Evolutionary conservation across 176 grass and related monocot genomes (phyloP).

Genomic region (Lolium perenne): DNA sequence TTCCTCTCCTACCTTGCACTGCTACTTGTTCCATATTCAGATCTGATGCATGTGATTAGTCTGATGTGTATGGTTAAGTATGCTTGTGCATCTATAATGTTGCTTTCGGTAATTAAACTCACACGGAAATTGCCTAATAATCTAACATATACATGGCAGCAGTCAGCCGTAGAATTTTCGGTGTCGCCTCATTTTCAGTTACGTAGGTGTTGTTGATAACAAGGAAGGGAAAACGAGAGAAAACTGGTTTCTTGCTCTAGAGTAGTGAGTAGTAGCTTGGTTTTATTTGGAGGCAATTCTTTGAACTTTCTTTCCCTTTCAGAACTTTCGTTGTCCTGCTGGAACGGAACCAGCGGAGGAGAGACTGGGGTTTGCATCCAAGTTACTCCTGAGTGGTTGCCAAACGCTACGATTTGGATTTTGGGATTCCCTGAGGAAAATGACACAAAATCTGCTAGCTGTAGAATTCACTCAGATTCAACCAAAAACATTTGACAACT

Average conservation of each 20-base stretch:
- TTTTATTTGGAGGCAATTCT: conserved; percentile 30
- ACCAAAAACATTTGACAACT: background rate
- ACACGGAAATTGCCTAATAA: no score
- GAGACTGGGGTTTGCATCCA: conserved; percentile 39
- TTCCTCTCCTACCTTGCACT: no score
- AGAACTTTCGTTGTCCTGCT: conserved; percentile 40
- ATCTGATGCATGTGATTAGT: no score
- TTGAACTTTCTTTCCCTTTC: conserved; percentile 49
- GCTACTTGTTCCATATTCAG: no score
- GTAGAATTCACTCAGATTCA: background rate
- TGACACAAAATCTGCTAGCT: background rate
- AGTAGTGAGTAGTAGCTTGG: conserved; percentile 9
- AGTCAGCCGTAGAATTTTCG: conserved; percentile 37
- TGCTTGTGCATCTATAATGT: no score
- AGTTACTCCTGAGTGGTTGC: conserved; percentile 40
- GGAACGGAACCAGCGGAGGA: background rate
- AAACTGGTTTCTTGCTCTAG: conserved; percentile 37
- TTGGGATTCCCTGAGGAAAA: conserved; percentile 22
- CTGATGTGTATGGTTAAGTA: no score
- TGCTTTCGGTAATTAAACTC: no score
- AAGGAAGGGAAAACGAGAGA: background rate
- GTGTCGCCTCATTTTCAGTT: conserved; percentile 44
- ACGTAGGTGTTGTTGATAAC: conserved; percentile 45
- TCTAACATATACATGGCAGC: conserved; percentile 24
- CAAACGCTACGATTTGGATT: conserved; percentile 21